phyloP scores from a whole-genome alignment of 345 rosid genomes.

The Gossypium anomalum region DNA sequence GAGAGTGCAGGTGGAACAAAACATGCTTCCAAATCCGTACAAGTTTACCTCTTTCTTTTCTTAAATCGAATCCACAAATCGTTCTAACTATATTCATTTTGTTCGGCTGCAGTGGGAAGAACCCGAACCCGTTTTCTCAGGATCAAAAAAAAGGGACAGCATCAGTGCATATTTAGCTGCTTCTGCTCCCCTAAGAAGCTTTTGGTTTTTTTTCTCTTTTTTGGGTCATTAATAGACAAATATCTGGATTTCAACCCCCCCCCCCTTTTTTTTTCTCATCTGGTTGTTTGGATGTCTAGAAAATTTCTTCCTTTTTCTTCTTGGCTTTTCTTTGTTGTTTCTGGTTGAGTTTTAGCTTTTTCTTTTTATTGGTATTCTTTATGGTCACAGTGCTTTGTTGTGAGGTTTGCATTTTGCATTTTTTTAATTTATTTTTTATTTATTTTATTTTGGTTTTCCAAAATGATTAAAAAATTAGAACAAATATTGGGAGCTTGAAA shows the following conservation, averaged over 20 bases:
- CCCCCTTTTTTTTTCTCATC: slow-evolving; percentile 16
- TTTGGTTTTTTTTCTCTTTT: slow-evolving; percentile 16
- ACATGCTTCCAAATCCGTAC: slow-evolving; percentile 29
- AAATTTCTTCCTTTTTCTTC: background rate
- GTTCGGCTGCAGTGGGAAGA: slow-evolving; percentile 31
- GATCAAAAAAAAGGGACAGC: slow-evolving; percentile 67
- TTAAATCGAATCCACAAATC: background rate
- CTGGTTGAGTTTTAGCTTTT: slow-evolving; percentile 37
- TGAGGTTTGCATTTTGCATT: slow-evolving; percentile 48
- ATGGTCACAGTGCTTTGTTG: slow-evolving; percentile 42
- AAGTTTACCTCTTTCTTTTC: slow-evolving; percentile 4
- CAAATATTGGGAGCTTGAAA: slow-evolving; percentile 26
- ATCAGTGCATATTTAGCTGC: slow-evolving; percentile 86
- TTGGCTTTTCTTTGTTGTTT: background rate
- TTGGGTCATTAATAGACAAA: slow-evolving; percentile 20
- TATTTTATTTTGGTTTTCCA: background rate
- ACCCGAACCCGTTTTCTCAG: slow-evolving; percentile 22
- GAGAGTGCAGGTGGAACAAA: slow-evolving; percentile 36
- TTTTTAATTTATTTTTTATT: slow-evolving; percentile 19
- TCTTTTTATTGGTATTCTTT: slow-evolving; percentile 32
- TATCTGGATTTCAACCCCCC: slow-evolving; percentile 10
- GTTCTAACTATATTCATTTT: slow-evolving; percentile 16
- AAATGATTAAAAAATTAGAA: slow-evolving; percentile 19
- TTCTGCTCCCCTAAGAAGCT: slow-evolving; percentile 66
- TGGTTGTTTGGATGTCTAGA: slow-evolving; percentile 34